phyloP scores from a whole-genome alignment of 345 rosid species.

The Microcos paniculata region DNA sequence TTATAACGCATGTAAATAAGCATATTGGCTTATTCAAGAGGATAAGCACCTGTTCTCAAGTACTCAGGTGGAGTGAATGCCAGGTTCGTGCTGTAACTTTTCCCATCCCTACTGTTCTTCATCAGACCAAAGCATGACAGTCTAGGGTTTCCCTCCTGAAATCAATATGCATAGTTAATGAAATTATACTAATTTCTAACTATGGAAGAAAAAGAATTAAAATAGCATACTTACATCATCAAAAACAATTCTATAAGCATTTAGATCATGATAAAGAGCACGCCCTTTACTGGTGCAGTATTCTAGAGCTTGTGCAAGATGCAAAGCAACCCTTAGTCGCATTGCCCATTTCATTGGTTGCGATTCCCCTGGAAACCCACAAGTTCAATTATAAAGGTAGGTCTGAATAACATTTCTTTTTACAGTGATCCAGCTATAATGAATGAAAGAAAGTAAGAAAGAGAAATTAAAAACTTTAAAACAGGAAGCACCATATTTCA shows the following conservation, averaged over 20 bases:
- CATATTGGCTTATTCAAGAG: background rate
- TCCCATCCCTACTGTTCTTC: conserved; percentile 96
- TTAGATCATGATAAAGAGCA: conserved; percentile 87
- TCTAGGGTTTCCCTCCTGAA: conserved; percentile 88
- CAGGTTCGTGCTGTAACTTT: conserved; percentile 89
- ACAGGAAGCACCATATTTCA: background rate
- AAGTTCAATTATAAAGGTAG: background rate
- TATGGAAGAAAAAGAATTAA: background rate
- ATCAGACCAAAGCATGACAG: conserved; percentile 92
- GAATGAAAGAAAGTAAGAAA: background rate
- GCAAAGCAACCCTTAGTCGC: conserved; percentile 87
- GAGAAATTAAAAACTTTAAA: background rate
- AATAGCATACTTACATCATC: conserved; percentile 57
- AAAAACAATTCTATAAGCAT: conserved; percentile 89
- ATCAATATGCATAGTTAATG: conserved; percentile 7
- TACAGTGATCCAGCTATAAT: background rate
- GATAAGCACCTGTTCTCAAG: conserved; percentile 71
- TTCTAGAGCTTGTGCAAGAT: conserved; percentile 92
- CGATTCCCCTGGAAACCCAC: conserved; percentile 65
- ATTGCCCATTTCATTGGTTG: conserved; percentile 98
- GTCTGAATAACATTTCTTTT: background rate
- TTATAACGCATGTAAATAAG: background rate
- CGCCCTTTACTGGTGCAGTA: conserved; percentile 89
- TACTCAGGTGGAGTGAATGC: conserved; percentile 99
- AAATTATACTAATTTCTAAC: background rate